phyloP scores from a whole-genome alignment of 2,329 filamentous ascomycete species.

The Pseudogymnoascus sp. region DNA sequence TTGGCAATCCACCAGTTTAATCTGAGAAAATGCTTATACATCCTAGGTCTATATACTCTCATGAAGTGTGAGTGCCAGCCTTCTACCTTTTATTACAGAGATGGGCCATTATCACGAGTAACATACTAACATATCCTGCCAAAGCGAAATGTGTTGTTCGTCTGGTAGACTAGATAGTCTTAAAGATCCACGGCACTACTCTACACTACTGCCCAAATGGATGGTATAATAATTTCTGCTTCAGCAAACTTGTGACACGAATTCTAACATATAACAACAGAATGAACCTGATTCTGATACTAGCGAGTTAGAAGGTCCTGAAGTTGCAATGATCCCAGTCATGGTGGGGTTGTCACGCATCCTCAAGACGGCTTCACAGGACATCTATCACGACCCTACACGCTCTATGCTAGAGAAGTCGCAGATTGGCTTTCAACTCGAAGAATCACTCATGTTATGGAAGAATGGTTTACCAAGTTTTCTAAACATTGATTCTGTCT shows the following conservation, averaged over 20 bases:
- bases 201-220: no score
- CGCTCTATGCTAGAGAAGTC: slow-evolving; percentile 21
- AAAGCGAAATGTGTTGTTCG: no score
- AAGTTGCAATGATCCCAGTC: slow-evolving; percentile 23
- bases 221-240: no score
- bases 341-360: slow-evolving; percentile 26
- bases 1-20: neutral
- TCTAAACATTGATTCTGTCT: slow-evolving; percentile 20
- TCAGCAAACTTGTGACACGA: no score
- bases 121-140: no score
- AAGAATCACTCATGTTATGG: slow-evolving; percentile 20
- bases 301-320: slow-evolving; percentile 19
- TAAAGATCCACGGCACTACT: no score
- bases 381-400: slow-evolving; percentile 23
- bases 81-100: no score
- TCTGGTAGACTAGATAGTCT: no score
- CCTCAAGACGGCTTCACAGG: slow-evolving; percentile 25
- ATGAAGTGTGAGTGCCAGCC: slow-evolving; percentile 12
- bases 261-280: no score
- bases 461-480: slow-evolving; percentile 20
- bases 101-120: no score
- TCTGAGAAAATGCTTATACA: neutral
- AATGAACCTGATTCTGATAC: no score
- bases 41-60: slow-evolving; percentile 11
- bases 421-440: slow-evolving; percentile 19